Percentiles rank a stretch among this genome's conserved stretches.
These are phyloP conservation scores for Tuber microsphaerosporum DNA, from an alignment of 495 filamentous ascomycete genomes.

Conservation along the genomic window DNA sequence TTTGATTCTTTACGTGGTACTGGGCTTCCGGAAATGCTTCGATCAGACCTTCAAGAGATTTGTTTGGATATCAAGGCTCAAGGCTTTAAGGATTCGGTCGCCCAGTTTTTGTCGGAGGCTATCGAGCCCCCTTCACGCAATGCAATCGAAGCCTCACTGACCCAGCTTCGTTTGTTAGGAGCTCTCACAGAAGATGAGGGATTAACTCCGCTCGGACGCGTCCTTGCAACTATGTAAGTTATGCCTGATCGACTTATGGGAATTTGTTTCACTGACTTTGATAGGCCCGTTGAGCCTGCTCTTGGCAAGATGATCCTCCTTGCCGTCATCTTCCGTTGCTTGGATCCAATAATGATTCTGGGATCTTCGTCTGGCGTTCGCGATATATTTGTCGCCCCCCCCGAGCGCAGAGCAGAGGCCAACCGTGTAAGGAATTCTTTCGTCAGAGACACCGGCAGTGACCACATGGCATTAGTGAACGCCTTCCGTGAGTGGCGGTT, in stretches of 20 bases:
- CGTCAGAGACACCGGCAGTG: slow-evolving; percentile 46
- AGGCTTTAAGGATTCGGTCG: slow-evolving; percentile 45
- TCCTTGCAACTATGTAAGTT: slow-evolving; percentile 47
- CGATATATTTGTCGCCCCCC: slow-evolving; percentile 46
- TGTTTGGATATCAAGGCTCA: slow-evolving; percentile 50
- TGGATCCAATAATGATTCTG: slow-evolving; percentile 55
- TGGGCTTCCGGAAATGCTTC: slow-evolving; percentile 49
- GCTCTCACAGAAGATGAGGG: slow-evolving; percentile 50
- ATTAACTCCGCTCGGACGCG: slow-evolving; percentile 50
- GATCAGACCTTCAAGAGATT: slow-evolving; percentile 49
- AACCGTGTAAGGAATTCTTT: slow-evolving; percentile 43
- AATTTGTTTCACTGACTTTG: background rate
- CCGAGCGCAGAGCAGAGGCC: slow-evolving; percentile 41
- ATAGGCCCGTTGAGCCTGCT: slow-evolving; percentile 45
- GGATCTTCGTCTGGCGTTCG: slow-evolving; percentile 45
- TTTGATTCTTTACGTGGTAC: slow-evolving; percentile 48
- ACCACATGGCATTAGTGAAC: slow-evolving; percentile 52
- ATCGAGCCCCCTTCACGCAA: slow-evolving; percentile 50
- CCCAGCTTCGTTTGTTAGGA: slow-evolving; percentile 46
- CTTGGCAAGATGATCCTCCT: slow-evolving; percentile 56
- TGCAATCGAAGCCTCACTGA: slow-evolving; percentile 47
- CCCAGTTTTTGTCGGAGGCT: slow-evolving; percentile 48
- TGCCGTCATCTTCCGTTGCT: slow-evolving; percentile 55
- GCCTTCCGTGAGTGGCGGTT: slow-evolving; percentile 48
- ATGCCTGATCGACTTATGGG: background rate